A percentile compares a stretch with the other conserved stretches of the same genome.
phyloP scores from a whole-genome alignment of 23 red algal species.

The Chondrus crispus region DNA sequence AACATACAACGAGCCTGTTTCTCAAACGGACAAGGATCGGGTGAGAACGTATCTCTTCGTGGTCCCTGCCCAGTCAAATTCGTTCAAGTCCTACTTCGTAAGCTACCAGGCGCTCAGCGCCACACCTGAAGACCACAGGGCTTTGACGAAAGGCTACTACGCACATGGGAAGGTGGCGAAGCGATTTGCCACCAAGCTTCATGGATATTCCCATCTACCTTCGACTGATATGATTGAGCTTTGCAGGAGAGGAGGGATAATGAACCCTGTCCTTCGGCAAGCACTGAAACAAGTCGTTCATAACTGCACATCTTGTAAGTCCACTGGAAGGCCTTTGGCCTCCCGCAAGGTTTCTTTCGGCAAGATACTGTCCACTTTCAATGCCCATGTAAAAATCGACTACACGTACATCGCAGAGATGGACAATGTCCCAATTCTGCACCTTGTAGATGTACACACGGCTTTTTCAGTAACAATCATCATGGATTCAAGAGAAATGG shows the following conservation, averaged over 20 bases:
- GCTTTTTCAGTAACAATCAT: neutral
- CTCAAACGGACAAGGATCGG: neutral
- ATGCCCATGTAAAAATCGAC: constrained; percentile 28
- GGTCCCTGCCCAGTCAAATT: neutral
- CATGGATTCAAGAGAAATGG: neutral
- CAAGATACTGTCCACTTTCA: constrained; percentile 6
- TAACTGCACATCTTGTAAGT: constrained; percentile 16
- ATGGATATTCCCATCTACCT: constrained; percentile 22
- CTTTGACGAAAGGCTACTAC: neutral
- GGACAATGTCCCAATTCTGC: neutral
- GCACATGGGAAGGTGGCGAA: neutral
- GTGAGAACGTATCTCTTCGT: neutral
- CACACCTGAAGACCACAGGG: neutral
- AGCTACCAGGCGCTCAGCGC: neutral
- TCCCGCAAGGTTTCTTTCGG: constrained; percentile 17
- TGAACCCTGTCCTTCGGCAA: neutral
- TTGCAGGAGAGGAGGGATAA: neutral
- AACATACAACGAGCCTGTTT: neutral
- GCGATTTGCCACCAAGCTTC: constrained; percentile 11
- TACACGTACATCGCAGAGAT: constrained; percentile 31
- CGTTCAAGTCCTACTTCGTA: neutral
- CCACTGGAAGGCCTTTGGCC: neutral
- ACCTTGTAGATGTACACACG: constrained; percentile 9
- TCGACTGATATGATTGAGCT: neutral
- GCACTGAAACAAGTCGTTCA: neutral